These are phyloP conservation scores for Candida lessepsii DNA, from an alignment of 805 yeast genomes.

Conservation along the genomic window DNA sequence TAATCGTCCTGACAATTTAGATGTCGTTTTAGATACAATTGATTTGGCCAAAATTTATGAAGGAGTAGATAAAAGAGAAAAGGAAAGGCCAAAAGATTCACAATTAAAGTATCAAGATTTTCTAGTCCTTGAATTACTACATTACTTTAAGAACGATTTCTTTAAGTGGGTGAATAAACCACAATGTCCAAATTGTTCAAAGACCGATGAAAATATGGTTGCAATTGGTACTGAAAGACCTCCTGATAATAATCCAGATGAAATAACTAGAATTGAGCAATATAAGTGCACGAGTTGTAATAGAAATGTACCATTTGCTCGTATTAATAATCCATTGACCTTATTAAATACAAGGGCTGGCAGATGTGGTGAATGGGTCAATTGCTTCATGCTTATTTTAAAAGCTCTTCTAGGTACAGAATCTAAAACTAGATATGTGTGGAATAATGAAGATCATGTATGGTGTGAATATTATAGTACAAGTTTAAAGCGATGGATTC, in stretches of 20 bases:
- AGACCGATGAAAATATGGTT: constrained; percentile 34
- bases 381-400: constrained; percentile 70
- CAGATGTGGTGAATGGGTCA: constrained; percentile 96
- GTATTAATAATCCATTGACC: constrained; percentile 67
- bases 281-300: constrained; percentile 60
- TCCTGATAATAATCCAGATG: constrained; percentile 41
- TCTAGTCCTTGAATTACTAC: constrained; percentile 31
- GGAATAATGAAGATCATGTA: constrained; percentile 93
- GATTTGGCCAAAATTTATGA: constrained; percentile 58
- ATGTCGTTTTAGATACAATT: constrained; percentile 59
- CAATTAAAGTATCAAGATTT: constrained; percentile 34
- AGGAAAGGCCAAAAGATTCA: constrained; percentile 15
- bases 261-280: constrained; percentile 60
- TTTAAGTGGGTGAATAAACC: constrained; percentile 84
- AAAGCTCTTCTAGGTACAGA: constrained; percentile 54
- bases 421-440: constrained; percentile 56
- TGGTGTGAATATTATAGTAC: constrained; percentile 89
- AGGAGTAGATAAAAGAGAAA: constrained; percentile 55
- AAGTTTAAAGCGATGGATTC: constrained; percentile 70
- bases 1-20: constrained; percentile 23
- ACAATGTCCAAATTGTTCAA: constrained; percentile 51
- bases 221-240: constrained; percentile 30
- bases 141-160: constrained; percentile 67
- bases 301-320: constrained; percentile 56
- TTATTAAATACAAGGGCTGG: constrained; percentile 66